Evolutionary conservation across 257 asterid species (phyloP), one percentile per base, ranked within the genome.

Genomic region (Solanum acaule): DNA sequence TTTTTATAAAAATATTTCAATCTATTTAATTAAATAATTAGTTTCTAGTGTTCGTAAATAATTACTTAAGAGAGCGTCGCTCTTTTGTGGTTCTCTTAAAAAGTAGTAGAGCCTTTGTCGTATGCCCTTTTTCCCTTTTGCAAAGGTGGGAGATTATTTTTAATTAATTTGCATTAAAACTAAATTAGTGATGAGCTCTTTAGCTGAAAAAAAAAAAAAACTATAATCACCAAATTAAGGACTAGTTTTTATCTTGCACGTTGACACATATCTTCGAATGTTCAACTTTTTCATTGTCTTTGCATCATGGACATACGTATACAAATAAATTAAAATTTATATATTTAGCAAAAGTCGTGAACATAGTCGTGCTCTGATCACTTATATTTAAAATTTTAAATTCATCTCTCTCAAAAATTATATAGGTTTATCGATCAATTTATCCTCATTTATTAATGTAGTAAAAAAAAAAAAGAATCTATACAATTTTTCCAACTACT

Each of bases 71-170:
- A 76, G 59, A 85, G 37, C 79, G 59, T 70, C 29, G 11, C 6
- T 22, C 76, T 90, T 77, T 63, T 10, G 71, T 63, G 31, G 16
- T 10, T 63, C 88, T 52, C 63, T 86, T 81, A 89, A 87, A 89
- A 91, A 89, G 91, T 78, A 88, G 76, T 65, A 88, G 91, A 91
- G 90, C 91, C 96, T 93, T 91, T 91, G 91, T 76, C 25, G 88
- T 91, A 92, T 92, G n/a, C 94, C 9, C 85, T 42, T 79, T 27
- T 71, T 44, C 23, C 65, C 16, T 42, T 79, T 78, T 78, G 65
- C 38, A n/a, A 25, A 27, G n/a, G n/a, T 78, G 35, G 84, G 8
- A 63, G 16, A 63, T n/a, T 23, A 63, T 4, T 63, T 52, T 52
- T 52, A 16, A 52, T 52, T 63, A 63, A 10, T 63, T n/a, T n/a